Evolutionary conservation across 2,329 filamentous ascomycete species (phyloP), one percentile per base, ranked within the genome.

Genomic region (Cercospora nicotianae): DNA sequence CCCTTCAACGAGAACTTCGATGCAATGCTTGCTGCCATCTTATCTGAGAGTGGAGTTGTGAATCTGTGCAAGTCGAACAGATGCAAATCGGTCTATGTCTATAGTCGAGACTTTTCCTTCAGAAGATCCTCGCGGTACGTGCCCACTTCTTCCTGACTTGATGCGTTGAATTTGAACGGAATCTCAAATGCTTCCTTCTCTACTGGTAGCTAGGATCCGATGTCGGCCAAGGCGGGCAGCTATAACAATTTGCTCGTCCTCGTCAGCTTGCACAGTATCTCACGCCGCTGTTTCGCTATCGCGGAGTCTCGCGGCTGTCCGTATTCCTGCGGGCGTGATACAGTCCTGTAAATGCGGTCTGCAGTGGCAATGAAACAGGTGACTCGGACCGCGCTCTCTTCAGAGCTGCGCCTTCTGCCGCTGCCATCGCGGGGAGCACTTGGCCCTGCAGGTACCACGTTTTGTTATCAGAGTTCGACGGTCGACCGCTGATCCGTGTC

Each of bases 1-100:
- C 70, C 71, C 28, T 72, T 72, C 31, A 75, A 66, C 58, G 70
- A 68, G 63, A 75, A 73, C 51, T 70, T 72, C 26, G 66, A 48
- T 26, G 51, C 67, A 28, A 72, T 72, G 31, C 62, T 64, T 42
- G 62, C 39, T 59, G 62, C 62, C 62, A 64, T 64, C 13, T 6
- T 45, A n/a, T 13, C 57, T 23, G 30, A n/a, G 8, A 36, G n/a
- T 20, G 9, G 30, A 16, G 8, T 23, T 51, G 42, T 18, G 16
- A 53, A 53, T 16, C 12, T 55, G 60, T 2, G 2, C 9, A 10
- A 20, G 10, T 10, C 12, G 30, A 30, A 20, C 3, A 23, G 10
- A 18, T 28, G 55, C 18, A 5, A 36, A 9, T 8, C n/a, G 2
- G 13, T 59, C 30, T 59, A 59, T 59, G 55, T 59, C 28, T 59